Conservation (phyloP, 306 rosid genomes). For the Oemleria cerasiformis region DNA sequence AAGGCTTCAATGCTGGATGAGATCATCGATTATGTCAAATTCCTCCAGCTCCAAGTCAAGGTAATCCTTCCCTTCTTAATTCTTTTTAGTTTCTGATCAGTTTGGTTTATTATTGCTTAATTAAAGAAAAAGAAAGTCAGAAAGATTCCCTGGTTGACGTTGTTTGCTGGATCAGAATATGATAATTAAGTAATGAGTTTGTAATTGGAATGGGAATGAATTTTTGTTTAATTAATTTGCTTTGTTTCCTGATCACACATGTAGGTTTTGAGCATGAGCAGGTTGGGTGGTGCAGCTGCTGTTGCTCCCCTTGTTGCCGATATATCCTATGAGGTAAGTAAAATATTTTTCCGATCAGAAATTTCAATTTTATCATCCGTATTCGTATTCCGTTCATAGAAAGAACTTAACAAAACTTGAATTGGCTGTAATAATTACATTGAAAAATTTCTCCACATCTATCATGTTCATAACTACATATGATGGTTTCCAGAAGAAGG, state of each 20-base stretch:
- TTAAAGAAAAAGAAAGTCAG: neutral
- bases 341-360: no score
- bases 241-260: neutral
- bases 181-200: conserved; percentile 3
- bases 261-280: conserved; percentile 98
- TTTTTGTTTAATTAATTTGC: neutral
- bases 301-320: conserved; percentile 90
- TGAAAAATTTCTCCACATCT: no score
- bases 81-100: neutral
- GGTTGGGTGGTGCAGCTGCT: conserved; percentile 94
- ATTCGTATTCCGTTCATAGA: neutral
- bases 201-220: neutral
- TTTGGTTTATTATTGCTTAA: neutral
- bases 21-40: conserved; percentile 95
- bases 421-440: no score
- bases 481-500: neutral
- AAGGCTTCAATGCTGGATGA: conserved; percentile 99
- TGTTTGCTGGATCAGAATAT: conserved; percentile 9
- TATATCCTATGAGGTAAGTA: conserved; percentile 66
- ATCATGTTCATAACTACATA: no score
- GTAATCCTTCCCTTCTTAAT: conserved; percentile 31
- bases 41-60: conserved; percentile 97
- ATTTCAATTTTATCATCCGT: no score
- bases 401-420: neutral
- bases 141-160: conserved; percentile 34